Base-by-base conservation (phyloP, 179 eudicot species). In the Dionaea muscipula region DNA sequence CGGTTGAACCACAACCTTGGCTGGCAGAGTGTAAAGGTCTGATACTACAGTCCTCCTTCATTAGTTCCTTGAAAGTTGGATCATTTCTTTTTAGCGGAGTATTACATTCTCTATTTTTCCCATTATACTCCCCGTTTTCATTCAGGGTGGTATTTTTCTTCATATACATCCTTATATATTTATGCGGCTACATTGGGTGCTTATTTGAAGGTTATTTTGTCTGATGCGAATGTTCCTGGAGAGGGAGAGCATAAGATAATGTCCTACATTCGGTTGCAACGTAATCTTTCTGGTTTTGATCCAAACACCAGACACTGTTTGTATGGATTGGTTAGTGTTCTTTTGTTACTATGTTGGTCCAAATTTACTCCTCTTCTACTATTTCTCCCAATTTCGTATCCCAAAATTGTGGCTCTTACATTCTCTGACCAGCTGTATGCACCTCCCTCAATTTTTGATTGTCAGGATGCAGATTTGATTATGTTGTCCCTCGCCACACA, bases 181-280 rank as follows among this genome's bases (percentile, higher is more conserved):
- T 67, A 78, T 67, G 62, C 28, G 69, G 75, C 72, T 74, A 78
- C 78, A 62, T 77, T 83, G 83, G 78, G 67, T 82, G 68, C 69
- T 86, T 75, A 62, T 82, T 78, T 84, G 76, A 80, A 91, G 98
- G 98, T 91, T 73, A 82, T 91, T 66, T 75, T 91, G 57, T 91
- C 98, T 64, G 96, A 91, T 75, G 80, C 98, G 36, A 91, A 91
- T 74, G 98, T 91, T 63, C 94, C 98, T 59, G 98, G 98, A 35
- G 98, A 91, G 81, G 98, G 98, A 50, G 98, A 91, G 73, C 98
- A 91, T 77, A 91, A 91, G 73, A 74, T 79, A 49, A 91, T 91
- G 94, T 80, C 96, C 26, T 91, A 84, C 72, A 87, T 91, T 53
- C 86, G 96, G 60, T 72, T 77, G 73, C 98, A 91, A 68, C 85